A percentile compares a stretch with the other conserved stretches of the same genome.
These are phyloP conservation scores for Tricholoma flavovirens DNA, from an alignment of 768 basidiomycete species.

Conservation along the genomic window DNA sequence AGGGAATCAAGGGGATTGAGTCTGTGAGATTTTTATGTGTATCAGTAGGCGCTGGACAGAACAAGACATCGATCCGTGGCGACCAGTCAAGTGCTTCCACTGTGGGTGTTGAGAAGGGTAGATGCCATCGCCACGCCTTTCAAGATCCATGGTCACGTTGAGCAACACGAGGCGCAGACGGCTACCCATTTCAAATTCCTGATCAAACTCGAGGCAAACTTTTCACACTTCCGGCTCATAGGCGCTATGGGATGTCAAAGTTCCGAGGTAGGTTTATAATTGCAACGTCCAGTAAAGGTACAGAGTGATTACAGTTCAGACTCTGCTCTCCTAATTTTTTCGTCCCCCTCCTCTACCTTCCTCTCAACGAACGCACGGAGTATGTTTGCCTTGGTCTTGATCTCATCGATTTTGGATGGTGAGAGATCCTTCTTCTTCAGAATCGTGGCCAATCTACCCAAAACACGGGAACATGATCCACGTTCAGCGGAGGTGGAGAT, in stretches of 20 bases:
- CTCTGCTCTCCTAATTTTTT: constrained; percentile 30
- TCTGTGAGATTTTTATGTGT: constrained; percentile 13
- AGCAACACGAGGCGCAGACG: constrained; percentile 24
- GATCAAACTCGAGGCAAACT: constrained; percentile 10
- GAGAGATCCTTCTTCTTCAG: constrained; percentile 75
- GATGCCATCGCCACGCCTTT: constrained; percentile 16
- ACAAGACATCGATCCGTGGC: constrained; percentile 5
- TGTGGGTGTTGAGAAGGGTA: constrained; percentile 6
- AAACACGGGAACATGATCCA: constrained; percentile 10
- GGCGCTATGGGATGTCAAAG: constrained; percentile 1
- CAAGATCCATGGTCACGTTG: constrained; percentile 2
- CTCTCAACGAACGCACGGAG: constrained; percentile 55
- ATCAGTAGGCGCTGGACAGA: neutral
- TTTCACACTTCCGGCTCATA: neutral
- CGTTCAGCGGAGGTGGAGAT: constrained; percentile 1
- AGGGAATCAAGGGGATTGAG: constrained; percentile 13
- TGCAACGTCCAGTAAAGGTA: constrained; percentile 1
- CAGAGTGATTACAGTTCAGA: constrained; percentile 38
- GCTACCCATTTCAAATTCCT: constrained; percentile 4
- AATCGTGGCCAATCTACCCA: constrained; percentile 63
- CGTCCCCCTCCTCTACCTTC: constrained; percentile 30
- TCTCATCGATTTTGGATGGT: constrained; percentile 81
- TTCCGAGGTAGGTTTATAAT: constrained; percentile 1
- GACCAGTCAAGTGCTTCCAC: constrained; percentile 1
- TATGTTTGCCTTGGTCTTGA: constrained; percentile 89